Evolutionary conservation across 2,329 filamentous ascomycete genomes (phyloP).

Genomic region (Penicillium sp.): DNA sequence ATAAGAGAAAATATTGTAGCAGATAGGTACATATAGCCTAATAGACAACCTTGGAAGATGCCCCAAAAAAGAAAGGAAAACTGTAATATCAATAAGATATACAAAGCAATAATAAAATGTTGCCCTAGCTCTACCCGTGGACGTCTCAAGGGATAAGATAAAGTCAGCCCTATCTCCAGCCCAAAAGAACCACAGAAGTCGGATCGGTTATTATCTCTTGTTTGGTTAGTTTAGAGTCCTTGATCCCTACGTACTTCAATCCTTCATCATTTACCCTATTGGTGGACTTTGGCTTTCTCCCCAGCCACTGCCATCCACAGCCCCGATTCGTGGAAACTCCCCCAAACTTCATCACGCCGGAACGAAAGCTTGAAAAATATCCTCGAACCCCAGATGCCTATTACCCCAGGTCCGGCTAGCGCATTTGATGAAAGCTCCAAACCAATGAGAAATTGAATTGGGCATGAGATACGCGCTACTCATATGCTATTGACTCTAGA

Average conservation of each 20-base stretch:
- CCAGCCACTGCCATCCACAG: neutral
- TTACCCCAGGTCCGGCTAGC: conserved; percentile 21
- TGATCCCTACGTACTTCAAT: neutral
- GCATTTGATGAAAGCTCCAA: neutral
- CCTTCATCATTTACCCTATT: conserved; percentile 21
- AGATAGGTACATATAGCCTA: neutral
- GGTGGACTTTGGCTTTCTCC: conserved; percentile 30
- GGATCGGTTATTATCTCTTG: conserved; percentile 2
- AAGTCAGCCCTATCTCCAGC: neutral
- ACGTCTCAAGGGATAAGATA: neutral
- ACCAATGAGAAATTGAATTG: conserved; percentile 11
- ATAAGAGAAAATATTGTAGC: too few relatives aligned
- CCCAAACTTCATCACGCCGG: conserved; percentile 11
- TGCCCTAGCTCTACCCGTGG: too few relatives aligned
- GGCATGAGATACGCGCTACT: neutral
- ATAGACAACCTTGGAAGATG: too few relatives aligned
- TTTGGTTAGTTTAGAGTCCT: neutral
- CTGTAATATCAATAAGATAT: neutral
- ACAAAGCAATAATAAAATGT: neutral
- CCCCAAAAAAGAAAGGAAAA: too few relatives aligned
- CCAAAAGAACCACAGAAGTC: neutral
- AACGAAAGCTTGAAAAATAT: conserved; percentile 25
- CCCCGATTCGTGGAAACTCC: conserved; percentile 33
- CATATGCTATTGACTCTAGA: conserved; percentile 15
- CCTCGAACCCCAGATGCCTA: conserved; percentile 32